A percentile compares a stretch with the other conserved stretches of the same genome.
These are phyloP conservation scores for Penicillium alfredii DNA, from an alignment of 495 filamentous ascomycete species.

Conservation along the genomic window DNA sequence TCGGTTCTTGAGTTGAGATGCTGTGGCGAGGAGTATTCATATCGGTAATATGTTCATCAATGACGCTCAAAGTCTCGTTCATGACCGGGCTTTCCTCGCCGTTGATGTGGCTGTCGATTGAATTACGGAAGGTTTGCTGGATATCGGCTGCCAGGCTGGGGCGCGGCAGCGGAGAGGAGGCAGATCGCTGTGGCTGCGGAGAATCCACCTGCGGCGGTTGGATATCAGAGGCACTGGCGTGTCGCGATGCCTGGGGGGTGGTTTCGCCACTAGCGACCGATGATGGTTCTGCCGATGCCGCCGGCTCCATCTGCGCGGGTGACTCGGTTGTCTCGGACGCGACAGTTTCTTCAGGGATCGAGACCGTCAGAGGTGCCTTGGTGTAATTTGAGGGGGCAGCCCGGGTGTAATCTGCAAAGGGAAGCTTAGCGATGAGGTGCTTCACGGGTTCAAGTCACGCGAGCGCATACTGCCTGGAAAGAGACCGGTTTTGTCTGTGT, in stretches of 20 bases:
- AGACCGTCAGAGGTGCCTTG: conserved; percentile 6
- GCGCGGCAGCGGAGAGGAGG: conserved; percentile 38
- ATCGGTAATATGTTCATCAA: conserved; percentile 96
- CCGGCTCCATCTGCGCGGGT: conserved; percentile 19
- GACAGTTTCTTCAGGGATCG: conserved; percentile 5
- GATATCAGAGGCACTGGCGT: conserved; percentile 34
- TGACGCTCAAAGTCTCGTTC: conserved; percentile 94
- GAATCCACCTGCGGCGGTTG: conserved; percentile 17
- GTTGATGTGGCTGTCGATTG: conserved; percentile 37
- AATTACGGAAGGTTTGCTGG: conserved; percentile 42
- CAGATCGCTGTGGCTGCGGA: conserved; percentile 33
- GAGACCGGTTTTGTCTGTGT: conserved; percentile 69
- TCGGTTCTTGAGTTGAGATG: conserved; percentile 43
- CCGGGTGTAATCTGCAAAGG: conserved; percentile 23
- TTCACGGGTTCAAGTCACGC: too few relatives aligned
- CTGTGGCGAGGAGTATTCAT: conserved; percentile 70
- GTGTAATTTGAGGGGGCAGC: neutral
- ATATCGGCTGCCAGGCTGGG: conserved; percentile 38
- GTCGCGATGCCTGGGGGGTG: conserved; percentile 45
- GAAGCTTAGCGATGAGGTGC: too few relatives aligned
- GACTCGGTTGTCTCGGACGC: conserved; percentile 18
- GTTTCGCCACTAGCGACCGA: conserved; percentile 32
- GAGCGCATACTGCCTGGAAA: conserved; percentile 78
- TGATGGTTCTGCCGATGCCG: conserved; percentile 13
- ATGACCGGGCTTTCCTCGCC: conserved; percentile 75